Conservation (phyloP, 1,139 yeast genomes). For the Yamadazyma taylorii region DNA sequence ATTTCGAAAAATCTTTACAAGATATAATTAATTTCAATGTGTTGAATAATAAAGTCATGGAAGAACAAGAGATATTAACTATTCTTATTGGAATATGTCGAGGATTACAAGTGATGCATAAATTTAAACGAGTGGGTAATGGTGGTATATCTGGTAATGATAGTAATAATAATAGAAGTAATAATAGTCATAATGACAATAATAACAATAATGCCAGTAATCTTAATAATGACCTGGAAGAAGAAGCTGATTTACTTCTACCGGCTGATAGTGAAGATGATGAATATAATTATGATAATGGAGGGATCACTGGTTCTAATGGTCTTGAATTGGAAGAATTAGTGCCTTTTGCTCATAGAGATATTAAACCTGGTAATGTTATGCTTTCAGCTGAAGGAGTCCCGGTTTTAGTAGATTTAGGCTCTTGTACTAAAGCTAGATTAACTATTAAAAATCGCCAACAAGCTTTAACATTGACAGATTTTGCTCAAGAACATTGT, state of each 20-base stretch:
- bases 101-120: conserved; percentile 77
- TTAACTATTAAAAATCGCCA: conserved; percentile 55
- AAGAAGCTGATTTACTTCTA: conserved; percentile 35
- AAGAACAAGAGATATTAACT: conserved; percentile 61
- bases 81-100: conserved; percentile 69
- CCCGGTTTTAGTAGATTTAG: conserved; percentile 83
- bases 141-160: too few species aligned
- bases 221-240: conserved; percentile 19
- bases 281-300: conserved; percentile 19
- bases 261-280: conserved; percentile 31
- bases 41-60: conserved; percentile 51
- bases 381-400: conserved; percentile 73
- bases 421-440: conserved; percentile 72
- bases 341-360: conserved; percentile 80
- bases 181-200: too few species aligned
- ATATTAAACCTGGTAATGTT: conserved; percentile 85
- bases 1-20: conserved; percentile 69
- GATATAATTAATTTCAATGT: conserved; percentile 69
- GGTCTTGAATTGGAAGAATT: conserved; percentile 57
- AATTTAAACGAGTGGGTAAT: conserved; percentile 39
- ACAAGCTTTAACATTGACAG: conserved; percentile 75
- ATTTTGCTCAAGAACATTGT: conserved; percentile 81
- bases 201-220: neutral
- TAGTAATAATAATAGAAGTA: too few species aligned
- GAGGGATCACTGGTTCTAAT: conserved; percentile 2